Evolutionary conservation across 495 filamentous ascomycete genomes (phyloP).

Genomic region (Aspergillus steynii): DNA sequence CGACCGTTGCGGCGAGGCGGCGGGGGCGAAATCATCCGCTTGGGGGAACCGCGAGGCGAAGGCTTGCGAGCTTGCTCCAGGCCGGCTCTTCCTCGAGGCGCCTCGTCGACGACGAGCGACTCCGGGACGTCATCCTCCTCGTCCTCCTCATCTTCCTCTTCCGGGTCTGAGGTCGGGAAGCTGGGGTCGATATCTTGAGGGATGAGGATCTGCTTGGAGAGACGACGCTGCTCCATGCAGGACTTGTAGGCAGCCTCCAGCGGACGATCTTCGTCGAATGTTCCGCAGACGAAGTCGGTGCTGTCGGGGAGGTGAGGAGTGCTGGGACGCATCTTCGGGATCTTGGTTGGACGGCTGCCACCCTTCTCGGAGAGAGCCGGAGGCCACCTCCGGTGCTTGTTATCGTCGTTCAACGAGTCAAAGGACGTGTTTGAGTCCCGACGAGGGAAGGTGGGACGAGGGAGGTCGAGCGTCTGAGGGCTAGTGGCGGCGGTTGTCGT

Average conservation of each 20-base stretch:
- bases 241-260: slow-evolving; percentile 90
- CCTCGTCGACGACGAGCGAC: slow-evolving; percentile 32
- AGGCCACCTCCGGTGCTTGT: slow-evolving; percentile 33
- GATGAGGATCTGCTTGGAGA: slow-evolving; percentile 71
- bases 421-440: slow-evolving; percentile 63
- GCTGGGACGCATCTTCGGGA: slow-evolving; percentile 63
- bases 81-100: slow-evolving; percentile 35
- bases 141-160: slow-evolving; percentile 74
- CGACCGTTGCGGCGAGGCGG: slow-evolving; percentile 66
- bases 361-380: slow-evolving; percentile 30
- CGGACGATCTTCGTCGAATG: slow-evolving; percentile 92
- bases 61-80: slow-evolving; percentile 26
- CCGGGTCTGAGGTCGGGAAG: slow-evolving; percentile 90
- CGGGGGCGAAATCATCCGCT: slow-evolving; percentile 56
- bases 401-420: slow-evolving; percentile 55
- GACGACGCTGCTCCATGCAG: slow-evolving; percentile 75
- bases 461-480: slow-evolving; percentile 46
- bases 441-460: slow-evolving; percentile 47
- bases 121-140: slow-evolving; percentile 43
- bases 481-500: slow-evolving; percentile 59
- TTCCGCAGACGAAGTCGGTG: slow-evolving; percentile 97
- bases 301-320: slow-evolving; percentile 91
- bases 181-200: slow-evolving; percentile 98
- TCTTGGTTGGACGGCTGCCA: slow-evolving; percentile 36
- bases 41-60: slow-evolving; percentile 43